phyloP scores from a whole-genome alignment of 1,284 basidiomycete genomes.

The Marasmius fiardii region DNA sequence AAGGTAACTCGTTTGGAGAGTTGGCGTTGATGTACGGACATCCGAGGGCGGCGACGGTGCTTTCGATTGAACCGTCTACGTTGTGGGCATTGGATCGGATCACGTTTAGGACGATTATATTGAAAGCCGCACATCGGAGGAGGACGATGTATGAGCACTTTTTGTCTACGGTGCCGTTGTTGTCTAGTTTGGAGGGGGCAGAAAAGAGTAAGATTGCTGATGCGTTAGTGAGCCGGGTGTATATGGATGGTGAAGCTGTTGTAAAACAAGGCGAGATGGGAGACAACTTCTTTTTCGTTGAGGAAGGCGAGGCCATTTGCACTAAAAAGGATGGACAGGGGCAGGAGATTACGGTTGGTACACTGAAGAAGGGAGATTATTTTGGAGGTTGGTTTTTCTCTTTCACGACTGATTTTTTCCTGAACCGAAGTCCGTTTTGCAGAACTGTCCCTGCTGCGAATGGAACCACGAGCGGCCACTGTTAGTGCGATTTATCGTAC shows the following conservation, averaged over 20 bases:
- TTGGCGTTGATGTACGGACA: slow-evolving; percentile 98
- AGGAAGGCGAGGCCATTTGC: slow-evolving; percentile 88
- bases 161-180: slow-evolving; percentile 86
- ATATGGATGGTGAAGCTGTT: slow-evolving; percentile 82
- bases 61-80: slow-evolving; percentile 81
- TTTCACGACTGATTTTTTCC: slow-evolving; percentile 2
- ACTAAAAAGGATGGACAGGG: slow-evolving; percentile 66
- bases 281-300: slow-evolving; percentile 96
- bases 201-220: slow-evolving; percentile 98
- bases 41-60: slow-evolving; percentile 90
- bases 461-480: slow-evolving; percentile 89
- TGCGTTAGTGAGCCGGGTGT: slow-evolving; percentile 83
- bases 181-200: slow-evolving; percentile 81
- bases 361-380: slow-evolving; percentile 89
- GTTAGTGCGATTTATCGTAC: slow-evolving; percentile 75
- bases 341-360: slow-evolving; percentile 70
- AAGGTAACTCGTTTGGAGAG: slow-evolving; percentile 93
- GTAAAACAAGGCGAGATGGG: slow-evolving; percentile 93
- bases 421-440: slow-evolving; percentile 5
- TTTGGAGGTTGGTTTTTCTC: slow-evolving; percentile 78
- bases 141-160: slow-evolving; percentile 96
- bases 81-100: slow-evolving; percentile 96
- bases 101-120: slow-evolving; percentile 97
- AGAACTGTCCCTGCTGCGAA: slow-evolving; percentile 84
- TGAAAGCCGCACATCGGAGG: slow-evolving; percentile 83